Percentiles rank a stretch among this genome's conserved stretches.
phyloP scores from a whole-genome alignment of 2,329 filamentous ascomycete species.

The Pleomassaria siparia region DNA sequence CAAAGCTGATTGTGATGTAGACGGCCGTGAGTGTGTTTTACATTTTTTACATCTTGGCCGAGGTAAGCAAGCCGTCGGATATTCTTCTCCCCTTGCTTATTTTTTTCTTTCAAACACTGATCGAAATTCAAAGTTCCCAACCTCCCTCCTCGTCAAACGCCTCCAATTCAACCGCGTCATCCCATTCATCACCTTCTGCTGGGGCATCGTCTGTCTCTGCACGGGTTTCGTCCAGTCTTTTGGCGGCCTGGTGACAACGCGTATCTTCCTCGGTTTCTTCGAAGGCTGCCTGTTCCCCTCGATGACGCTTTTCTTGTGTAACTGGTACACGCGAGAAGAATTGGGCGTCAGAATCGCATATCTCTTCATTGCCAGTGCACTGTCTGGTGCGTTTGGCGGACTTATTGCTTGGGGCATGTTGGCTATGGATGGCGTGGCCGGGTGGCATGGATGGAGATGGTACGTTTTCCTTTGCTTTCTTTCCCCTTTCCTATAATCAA shows the following conservation, averaged over 20 bases:
- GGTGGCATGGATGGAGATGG: slow-evolving; percentile 32
- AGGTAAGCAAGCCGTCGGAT: slow-evolving; percentile 16
- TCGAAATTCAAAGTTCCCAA: slow-evolving; percentile 25
- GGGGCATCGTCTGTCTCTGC: slow-evolving; percentile 29
- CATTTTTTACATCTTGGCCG: slow-evolving; percentile 39
- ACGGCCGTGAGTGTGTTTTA: slow-evolving; percentile 40
- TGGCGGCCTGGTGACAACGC: slow-evolving; percentile 20
- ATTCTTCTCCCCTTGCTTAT: background rate
- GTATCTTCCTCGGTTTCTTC: slow-evolving; percentile 31
- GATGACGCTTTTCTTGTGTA: slow-evolving; percentile 34
- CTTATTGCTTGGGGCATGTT: slow-evolving; percentile 33
- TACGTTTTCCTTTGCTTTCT: slow-evolving; percentile 5
- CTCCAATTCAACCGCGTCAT: slow-evolving; percentile 39
- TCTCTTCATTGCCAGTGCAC: slow-evolving; percentile 30
- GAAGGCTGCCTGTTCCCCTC: slow-evolving; percentile 36
- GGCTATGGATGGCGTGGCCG: slow-evolving; percentile 30
- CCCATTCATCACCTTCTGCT: slow-evolving; percentile 28
- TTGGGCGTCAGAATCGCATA: slow-evolving; percentile 31
- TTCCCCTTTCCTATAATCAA: background rate
- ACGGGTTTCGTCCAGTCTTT: slow-evolving; percentile 28
- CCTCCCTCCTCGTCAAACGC: slow-evolving; percentile 35
- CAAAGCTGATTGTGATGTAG: slow-evolving; percentile 8
- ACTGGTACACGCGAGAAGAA: slow-evolving; percentile 36
- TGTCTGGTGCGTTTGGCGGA: slow-evolving; percentile 31
- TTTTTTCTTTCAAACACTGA: background rate